Conservation (phyloP, 2,329 filamentous ascomycete species). For the Cladosporium colombiae region DNA sequence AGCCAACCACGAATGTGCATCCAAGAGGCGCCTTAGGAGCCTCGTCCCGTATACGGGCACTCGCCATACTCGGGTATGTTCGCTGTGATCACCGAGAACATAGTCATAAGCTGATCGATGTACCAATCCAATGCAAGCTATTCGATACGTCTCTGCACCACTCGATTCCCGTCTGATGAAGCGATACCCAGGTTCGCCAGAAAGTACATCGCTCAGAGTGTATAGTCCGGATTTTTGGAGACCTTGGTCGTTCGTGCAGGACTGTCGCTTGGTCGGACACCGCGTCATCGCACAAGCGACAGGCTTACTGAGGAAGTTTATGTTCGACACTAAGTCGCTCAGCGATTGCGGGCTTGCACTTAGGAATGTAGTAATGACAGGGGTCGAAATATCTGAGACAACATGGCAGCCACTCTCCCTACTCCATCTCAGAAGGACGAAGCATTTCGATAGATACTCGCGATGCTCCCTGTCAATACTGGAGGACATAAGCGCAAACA, state of each 20-base stretch:
- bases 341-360: not conserved
- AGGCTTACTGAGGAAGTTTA: too few relatives aligned
- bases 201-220: not conserved
- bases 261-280: too few relatives aligned
- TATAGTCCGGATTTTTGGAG: not conserved
- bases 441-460: not conserved
- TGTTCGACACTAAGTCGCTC: not conserved
- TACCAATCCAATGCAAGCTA: not conserved
- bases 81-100: not conserved
- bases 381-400: too few relatives aligned
- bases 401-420: not conserved
- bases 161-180: not conserved
- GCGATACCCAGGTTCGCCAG: not conserved
- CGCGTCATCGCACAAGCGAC: too few relatives aligned
- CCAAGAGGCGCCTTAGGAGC: not conserved
- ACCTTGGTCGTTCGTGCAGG: not conserved
- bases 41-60: not conserved
- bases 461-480: not conserved
- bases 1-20: not conserved
- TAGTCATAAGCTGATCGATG: constrained; percentile 13
- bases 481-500: not conserved
- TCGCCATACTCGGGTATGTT: not conserved
- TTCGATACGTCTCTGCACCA: not conserved
- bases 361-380: not conserved
- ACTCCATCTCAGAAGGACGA: not conserved